A percentile compares a stretch with the other conserved stretches of the same genome.
These are phyloP conservation scores for Eucalyptus tenuipes DNA, from an alignment of 345 rosid genomes.

Conservation along the genomic window DNA sequence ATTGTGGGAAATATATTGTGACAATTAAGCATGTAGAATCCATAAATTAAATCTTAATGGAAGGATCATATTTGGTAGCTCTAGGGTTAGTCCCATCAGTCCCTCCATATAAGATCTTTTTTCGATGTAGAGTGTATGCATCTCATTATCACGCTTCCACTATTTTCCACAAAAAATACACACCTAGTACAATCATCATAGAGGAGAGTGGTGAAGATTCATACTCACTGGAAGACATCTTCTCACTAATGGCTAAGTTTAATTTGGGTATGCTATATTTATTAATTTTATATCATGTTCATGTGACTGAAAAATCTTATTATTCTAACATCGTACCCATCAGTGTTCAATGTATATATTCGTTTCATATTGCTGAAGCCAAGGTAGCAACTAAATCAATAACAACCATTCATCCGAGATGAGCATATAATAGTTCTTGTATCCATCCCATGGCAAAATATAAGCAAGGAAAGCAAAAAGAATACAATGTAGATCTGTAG, in stretches of 20 bases:
- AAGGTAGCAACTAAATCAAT: background rate
- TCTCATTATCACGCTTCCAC: background rate
- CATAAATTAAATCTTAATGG: background rate
- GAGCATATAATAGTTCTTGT: background rate
- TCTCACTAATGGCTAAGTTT: background rate
- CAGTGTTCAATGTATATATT: background rate
- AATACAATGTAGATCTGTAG: too few species aligned
- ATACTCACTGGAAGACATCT: background rate
- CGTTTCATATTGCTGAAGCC: background rate
- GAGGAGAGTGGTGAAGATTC: background rate
- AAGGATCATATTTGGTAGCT: background rate
- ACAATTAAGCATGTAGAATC: background rate
- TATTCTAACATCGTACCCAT: too few species aligned
- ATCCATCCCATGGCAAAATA: background rate
- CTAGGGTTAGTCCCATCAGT: background rate
- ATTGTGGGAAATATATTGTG: too few species aligned
- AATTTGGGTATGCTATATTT: background rate
- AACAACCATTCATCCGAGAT: background rate
- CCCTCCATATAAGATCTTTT: background rate
- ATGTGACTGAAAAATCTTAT: background rate
- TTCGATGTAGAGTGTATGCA: background rate
- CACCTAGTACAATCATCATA: background rate
- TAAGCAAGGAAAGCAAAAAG: too few species aligned
- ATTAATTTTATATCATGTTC: background rate
- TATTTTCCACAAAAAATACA: background rate